These are phyloP conservation scores for Parastagonospora avenae DNA, from an alignment of 2,329 filamentous ascomycete species.

Conservation along the genomic window DNA sequence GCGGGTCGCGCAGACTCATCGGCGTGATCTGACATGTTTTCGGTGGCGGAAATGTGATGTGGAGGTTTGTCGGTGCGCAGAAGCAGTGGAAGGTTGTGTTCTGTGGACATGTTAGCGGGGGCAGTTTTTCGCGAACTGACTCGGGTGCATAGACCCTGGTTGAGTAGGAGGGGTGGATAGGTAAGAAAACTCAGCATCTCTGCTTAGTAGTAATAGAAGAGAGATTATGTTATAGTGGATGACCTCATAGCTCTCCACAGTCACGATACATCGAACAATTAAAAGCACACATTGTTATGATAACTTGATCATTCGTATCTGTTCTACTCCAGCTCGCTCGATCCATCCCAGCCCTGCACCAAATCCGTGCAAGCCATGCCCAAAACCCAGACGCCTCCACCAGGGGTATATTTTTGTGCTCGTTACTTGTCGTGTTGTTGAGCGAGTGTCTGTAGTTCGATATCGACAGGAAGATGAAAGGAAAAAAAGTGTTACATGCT, in stretches of 20 bases:
- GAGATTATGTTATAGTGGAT: too few species aligned
- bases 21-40: slow-evolving; percentile 19
- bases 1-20: slow-evolving; percentile 29
- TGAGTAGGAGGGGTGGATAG: neutral
- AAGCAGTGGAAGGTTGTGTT: slow-evolving; percentile 6
- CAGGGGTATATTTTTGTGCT: slow-evolving; percentile 19
- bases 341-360: neutral
- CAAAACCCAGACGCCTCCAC: slow-evolving; percentile 8
- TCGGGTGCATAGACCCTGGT: slow-evolving; percentile 7
- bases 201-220: too few species aligned
- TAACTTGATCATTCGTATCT: too few species aligned
- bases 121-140: slow-evolving; percentile 29
- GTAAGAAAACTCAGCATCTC: neutral
- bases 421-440: slow-evolving; percentile 5
- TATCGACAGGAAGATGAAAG: slow-evolving; percentile 12
- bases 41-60: neutral
- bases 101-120: slow-evolving; percentile 23
- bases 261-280: too few species aligned
- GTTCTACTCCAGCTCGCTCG: neutral
- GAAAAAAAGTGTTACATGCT: neutral
- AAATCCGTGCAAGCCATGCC: neutral
- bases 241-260: too few species aligned
- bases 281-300: too few species aligned
- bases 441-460: slow-evolving; percentile 17
- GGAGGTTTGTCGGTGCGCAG: neutral